Evolutionary conservation across 495 filamentous ascomycete species (phyloP).

Genomic region (Coniosporium apollinis): DNA sequence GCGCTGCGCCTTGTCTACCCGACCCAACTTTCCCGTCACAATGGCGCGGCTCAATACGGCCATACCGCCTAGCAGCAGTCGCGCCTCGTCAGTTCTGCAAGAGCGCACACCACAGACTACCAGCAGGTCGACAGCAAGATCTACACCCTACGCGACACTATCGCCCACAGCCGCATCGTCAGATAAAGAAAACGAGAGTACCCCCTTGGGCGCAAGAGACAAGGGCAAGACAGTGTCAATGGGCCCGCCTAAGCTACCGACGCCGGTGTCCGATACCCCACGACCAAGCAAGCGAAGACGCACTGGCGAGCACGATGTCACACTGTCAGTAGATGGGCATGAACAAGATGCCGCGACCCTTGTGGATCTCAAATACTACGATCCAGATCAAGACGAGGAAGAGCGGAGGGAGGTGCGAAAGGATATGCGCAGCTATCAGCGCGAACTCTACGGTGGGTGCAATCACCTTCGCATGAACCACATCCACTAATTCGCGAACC

Average conservation of each 20-base stretch:
- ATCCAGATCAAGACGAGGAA: constrained; percentile 76
- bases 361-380: constrained; percentile 38
- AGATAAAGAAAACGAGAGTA: constrained; percentile 14
- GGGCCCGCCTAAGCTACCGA: constrained; percentile 7
- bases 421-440: constrained; percentile 46
- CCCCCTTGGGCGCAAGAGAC: background rate
- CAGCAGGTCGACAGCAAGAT: background rate
- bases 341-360: background rate
- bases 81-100: background rate
- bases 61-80: background rate
- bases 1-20: no score
- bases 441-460: constrained; percentile 43
- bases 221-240: constrained; percentile 9
- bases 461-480: constrained; percentile 1
- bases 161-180: constrained; percentile 4
- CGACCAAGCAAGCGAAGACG: constrained; percentile 11
- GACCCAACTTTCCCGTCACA: background rate
- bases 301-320: background rate
- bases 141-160: background rate
- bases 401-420: constrained; percentile 55
- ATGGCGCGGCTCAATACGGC: constrained; percentile 4
- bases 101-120: background rate
- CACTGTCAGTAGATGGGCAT: background rate
- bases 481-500: constrained; percentile 2
- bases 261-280: constrained; percentile 8